Percentiles rank a stretch among this genome's conserved stretches.
Evolutionary conservation across 176 grass and related monocot species (phyloP).

Genomic region (Zea mays): Zm-B73-REFERENCE-NAM-5.0 NC_050104.1:52937001-52937500

Average conservation of each 20-base stretch:
- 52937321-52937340: too few relatives aligned
- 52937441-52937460: constrained; percentile 55
- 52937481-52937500: constrained; percentile 59
- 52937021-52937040: constrained; percentile 39
- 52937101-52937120: constrained; percentile 51
- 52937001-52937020: constrained; percentile 44
- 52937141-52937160: constrained; percentile 51
- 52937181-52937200: constrained; percentile 56
- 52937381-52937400: constrained; percentile 45
- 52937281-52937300: too few relatives aligned
- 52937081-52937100: constrained; percentile 60
- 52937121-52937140: constrained; percentile 57
- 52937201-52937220: constrained; percentile 44
- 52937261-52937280: too few relatives aligned
- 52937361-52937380: constrained; percentile 84
- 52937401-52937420: constrained; percentile 45
- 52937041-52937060: constrained; percentile 64
- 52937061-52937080: constrained; percentile 54
- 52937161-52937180: constrained; percentile 77
- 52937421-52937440: constrained; percentile 47
- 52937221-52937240: constrained; percentile 47
- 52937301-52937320: too few relatives aligned
- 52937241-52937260: constrained; percentile 67
- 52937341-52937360: too few relatives aligned
- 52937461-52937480: constrained; percentile 77